Conservation (phyloP, 139 green algal species). For the Picochlorum sp. region DNA sequence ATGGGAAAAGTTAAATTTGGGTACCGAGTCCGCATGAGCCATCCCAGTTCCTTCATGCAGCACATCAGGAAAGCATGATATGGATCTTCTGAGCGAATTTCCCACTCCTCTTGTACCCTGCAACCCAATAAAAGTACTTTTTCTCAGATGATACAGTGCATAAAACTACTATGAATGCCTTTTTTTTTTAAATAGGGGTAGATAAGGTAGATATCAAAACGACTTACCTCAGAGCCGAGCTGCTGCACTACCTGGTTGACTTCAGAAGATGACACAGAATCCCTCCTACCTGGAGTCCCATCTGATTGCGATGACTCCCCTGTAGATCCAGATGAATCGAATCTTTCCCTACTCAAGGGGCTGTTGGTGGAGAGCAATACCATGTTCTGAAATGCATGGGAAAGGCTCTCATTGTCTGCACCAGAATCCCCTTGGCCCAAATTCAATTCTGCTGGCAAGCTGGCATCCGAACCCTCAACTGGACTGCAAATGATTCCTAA, state of each 20-base stretch:
- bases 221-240: not conserved
- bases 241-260: no score
- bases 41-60: not conserved
- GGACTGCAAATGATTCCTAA: not conserved
- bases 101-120: constrained; percentile 2
- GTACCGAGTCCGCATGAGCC: not conserved
- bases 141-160: no score
- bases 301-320: no score
- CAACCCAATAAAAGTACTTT: not conserved
- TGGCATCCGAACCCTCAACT: not conserved
- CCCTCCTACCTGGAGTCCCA: not conserved
- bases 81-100: constrained; percentile 11
- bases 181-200: no score
- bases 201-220: no score
- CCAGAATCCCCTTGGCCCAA: no score
- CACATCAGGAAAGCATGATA: constrained; percentile 19
- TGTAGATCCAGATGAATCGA: no score
- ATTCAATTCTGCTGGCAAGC: not conserved
- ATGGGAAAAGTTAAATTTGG: constrained; percentile 26
- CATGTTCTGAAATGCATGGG: no score
- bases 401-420: no score
- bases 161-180: no score
- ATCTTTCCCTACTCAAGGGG: no score
- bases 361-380: no score
- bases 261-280: not conserved